Conservation (phyloP, 768 basidiomycete species). For the Tulasnella sp. region DNA sequence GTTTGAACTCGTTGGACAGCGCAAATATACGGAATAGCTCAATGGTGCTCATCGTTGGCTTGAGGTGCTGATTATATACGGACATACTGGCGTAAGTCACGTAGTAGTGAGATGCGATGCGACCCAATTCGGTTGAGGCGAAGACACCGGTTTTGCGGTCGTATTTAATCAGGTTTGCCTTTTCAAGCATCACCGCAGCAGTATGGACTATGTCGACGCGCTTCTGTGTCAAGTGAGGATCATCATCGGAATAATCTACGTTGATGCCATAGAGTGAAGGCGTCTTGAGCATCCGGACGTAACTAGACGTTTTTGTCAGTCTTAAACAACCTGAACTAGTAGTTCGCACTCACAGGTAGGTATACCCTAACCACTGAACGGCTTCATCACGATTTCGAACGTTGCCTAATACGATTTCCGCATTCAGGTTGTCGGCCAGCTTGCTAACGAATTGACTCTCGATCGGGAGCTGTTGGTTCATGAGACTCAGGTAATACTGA, state of each 20-base stretch:
- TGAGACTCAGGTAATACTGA: constrained; percentile 87
- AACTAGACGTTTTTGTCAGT: constrained; percentile 35
- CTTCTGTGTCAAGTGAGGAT: constrained; percentile 73
- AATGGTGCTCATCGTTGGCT: constrained; percentile 71
- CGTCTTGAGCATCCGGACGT: constrained; percentile 86
- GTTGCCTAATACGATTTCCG: constrained; percentile 91
- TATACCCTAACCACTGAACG: constrained; percentile 94
- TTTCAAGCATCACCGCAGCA: constrained; percentile 85
- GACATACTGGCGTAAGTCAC: constrained; percentile 94
- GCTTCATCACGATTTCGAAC: constrained; percentile 93
- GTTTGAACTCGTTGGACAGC: constrained; percentile 87
- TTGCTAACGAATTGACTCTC: constrained; percentile 89
- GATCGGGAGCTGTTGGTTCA: constrained; percentile 97
- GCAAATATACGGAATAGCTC: constrained; percentile 96
- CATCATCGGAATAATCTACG: constrained; percentile 83
- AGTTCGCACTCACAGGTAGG: constrained; percentile 80
- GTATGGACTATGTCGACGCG: constrained; percentile 88
- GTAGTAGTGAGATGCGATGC: constrained; percentile 92
- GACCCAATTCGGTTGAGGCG: constrained; percentile 84
- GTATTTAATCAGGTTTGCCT: constrained; percentile 89
- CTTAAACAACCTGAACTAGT: not conserved
- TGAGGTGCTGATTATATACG: constrained; percentile 87
- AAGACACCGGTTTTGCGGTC: constrained; percentile 79
- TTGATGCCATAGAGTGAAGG: constrained; percentile 81
- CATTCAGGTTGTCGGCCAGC: constrained; percentile 90